Conservation (phyloP, 306 rosid genomes). For the Rosa persica region DNA sequence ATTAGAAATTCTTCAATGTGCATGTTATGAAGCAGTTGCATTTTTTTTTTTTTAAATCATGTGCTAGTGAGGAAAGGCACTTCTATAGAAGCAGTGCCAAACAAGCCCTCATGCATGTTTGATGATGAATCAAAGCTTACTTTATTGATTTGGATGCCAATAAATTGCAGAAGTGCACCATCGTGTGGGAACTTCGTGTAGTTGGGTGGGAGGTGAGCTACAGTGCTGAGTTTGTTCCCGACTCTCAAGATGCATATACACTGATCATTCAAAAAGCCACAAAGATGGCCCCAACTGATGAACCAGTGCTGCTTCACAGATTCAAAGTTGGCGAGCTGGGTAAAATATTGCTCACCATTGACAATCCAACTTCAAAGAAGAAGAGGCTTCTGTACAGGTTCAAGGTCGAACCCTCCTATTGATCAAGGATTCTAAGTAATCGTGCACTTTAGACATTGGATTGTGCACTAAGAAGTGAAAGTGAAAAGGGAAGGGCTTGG, state of each 20-base stretch:
- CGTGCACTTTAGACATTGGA: not conserved
- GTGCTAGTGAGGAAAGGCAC: not conserved
- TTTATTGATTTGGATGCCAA: not conserved
- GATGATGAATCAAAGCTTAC: slow-evolving; percentile 1
- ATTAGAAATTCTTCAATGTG: not conserved
- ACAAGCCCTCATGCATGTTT: not conserved
- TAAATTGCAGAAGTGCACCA: slow-evolving; percentile 71
- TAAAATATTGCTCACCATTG: slow-evolving; percentile 67
- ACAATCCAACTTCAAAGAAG: slow-evolving; percentile 77
- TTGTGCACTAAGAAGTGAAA: slow-evolving; percentile 19
- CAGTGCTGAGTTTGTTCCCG: slow-evolving; percentile 81
- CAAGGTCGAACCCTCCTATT: slow-evolving; percentile 60
- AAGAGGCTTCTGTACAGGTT: slow-evolving; percentile 95
- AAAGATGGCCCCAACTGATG: slow-evolving; percentile 69
- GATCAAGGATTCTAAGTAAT: slow-evolving; percentile 37
- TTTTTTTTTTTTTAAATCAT: not conserved
- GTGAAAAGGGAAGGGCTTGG: slow-evolving; percentile 30
- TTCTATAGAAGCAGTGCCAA: not conserved
- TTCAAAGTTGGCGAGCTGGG: slow-evolving; percentile 86
- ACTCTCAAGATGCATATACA: slow-evolving; percentile 55
- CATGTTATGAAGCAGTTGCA: not conserved
- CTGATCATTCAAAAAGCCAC: slow-evolving; percentile 69
- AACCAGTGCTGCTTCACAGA: slow-evolving; percentile 65
- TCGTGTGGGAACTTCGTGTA: slow-evolving; percentile 95
- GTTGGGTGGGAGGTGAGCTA: slow-evolving; percentile 97